Evolutionary conservation across 768 basidiomycete species (phyloP).

Genomic region (Tulasnella sp.): DNA sequence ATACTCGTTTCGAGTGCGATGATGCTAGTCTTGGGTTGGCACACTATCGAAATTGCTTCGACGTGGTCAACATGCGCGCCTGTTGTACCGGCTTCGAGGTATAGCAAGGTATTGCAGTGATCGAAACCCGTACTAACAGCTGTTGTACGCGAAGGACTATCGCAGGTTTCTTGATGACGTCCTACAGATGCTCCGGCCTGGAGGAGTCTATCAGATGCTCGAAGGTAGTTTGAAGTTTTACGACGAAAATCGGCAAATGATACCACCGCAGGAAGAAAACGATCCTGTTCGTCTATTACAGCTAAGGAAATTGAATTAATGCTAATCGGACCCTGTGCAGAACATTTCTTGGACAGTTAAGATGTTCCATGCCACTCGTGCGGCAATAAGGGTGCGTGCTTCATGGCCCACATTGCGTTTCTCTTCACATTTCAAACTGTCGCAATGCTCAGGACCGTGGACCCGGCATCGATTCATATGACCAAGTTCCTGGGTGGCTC

Average conservation of each 20-base stretch:
- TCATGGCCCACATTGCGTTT: neutral
- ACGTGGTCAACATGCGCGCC: slow-evolving; percentile 6
- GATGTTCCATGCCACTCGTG: neutral
- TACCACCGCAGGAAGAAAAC: neutral
- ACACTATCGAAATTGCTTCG: slow-evolving; percentile 10
- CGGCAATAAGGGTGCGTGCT: neutral
- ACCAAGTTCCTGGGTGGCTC: neutral
- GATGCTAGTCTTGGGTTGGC: slow-evolving; percentile 22
- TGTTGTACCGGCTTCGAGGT: neutral
- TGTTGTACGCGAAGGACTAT: neutral
- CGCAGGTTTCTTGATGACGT: slow-evolving; percentile 8
- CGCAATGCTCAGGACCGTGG: neutral
- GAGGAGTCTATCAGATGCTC: slow-evolving; percentile 11
- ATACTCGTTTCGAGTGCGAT: slow-evolving; percentile 24
- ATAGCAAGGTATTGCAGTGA: neutral
- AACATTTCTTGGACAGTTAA: neutral
- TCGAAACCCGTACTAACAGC: neutral
- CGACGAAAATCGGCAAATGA: neutral
- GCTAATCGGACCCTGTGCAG: neutral
- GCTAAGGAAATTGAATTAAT: neutral
- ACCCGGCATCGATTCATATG: neutral
- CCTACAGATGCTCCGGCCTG: neutral
- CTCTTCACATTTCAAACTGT: neutral
- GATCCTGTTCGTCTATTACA: neutral
- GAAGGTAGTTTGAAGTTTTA: slow-evolving; percentile 3